These are phyloP conservation scores for Huntiella bhutanensis DNA, from an alignment of 2,329 filamentous ascomycete species.

Conservation along the genomic window DNA sequence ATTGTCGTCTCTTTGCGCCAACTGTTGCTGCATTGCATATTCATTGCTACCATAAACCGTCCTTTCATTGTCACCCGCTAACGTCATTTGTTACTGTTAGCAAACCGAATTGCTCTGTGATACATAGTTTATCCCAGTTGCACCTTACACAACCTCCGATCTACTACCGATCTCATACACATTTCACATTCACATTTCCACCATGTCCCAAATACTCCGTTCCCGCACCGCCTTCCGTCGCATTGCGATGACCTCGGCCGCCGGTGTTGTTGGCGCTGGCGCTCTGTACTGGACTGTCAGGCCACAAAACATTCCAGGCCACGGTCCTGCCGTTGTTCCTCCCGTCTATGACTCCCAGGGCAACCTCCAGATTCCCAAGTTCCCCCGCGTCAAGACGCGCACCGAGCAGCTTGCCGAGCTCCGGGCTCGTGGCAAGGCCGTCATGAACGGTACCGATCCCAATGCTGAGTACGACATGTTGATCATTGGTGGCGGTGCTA, in stretches of 20 bases:
- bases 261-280: slow-evolving; percentile 25
- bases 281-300: slow-evolving; percentile 38
- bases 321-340: slow-evolving; percentile 48
- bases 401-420: slow-evolving; percentile 46
- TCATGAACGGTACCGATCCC: slow-evolving; percentile 8
- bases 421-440: slow-evolving; percentile 22
- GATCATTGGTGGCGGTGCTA: slow-evolving; percentile 53
- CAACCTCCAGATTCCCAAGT: slow-evolving; percentile 45
- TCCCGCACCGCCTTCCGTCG: slow-evolving; percentile 20
- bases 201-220: slow-evolving; percentile 9
- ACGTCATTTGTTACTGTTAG: too few species aligned
- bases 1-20: neutral
- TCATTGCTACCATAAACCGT: neutral
- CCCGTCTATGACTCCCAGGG: slow-evolving; percentile 51
- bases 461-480: slow-evolving; percentile 45
- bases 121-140: neutral
- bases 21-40: neutral
- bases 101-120: neutral
- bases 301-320: slow-evolving; percentile 53
- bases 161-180: neutral
- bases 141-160: neutral
- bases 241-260: slow-evolving; percentile 24
- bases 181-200: neutral
- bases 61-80: too few species aligned
- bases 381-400: slow-evolving; percentile 42